Percentiles rank a stretch among this genome's conserved stretches.
Evolutionary conservation across 345 rosid species (phyloP).

Genomic region (Ceriops tagal): DNA sequence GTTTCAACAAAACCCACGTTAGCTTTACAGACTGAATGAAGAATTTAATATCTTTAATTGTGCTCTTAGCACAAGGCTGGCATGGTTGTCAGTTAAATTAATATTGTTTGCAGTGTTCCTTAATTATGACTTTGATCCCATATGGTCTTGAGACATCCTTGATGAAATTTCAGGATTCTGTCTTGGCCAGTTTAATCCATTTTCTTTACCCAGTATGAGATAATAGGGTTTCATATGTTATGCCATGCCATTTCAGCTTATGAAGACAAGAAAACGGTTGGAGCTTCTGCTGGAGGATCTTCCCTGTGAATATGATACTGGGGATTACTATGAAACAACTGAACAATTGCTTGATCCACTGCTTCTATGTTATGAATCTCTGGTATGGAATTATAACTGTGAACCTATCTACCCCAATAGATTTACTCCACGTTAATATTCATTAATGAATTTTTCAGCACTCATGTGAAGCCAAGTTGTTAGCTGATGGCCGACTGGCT

Average conservation of each 20-base stretch:
- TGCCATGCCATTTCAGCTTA: constrained; percentile 53
- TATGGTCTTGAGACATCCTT: background rate
- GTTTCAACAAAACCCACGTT: too few relatives aligned
- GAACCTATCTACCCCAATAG: too few relatives aligned
- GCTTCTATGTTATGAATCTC: constrained; percentile 81
- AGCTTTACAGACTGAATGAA: too few relatives aligned
- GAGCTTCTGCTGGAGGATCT: constrained; percentile 91
- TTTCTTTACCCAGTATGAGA: constrained; percentile 3
- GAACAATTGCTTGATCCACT: constrained; percentile 83
- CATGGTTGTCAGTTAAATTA: too few relatives aligned
- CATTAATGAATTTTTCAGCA: constrained; percentile 44
- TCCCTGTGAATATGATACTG: constrained; percentile 79
- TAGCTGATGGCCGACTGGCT: constrained; percentile 92
- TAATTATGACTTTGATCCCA: constrained; percentile 1
- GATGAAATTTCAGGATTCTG: background rate
- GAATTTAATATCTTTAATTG: too few relatives aligned
- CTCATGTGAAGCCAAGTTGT: constrained; percentile 75
- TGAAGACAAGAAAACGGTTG: constrained; percentile 67
- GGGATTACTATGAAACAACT: constrained; percentile 72
- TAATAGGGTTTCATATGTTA: constrained; percentile 1
- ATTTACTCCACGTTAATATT: constrained; percentile 5
- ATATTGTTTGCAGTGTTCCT: too few relatives aligned
- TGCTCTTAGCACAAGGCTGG: too few relatives aligned
- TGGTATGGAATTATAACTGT: constrained; percentile 38
- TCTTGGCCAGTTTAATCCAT: background rate